Evolutionary conservation across 2,329 filamentous ascomycete genomes (phyloP).

Genomic region (Plectosphaerella cucumerina): DNA sequence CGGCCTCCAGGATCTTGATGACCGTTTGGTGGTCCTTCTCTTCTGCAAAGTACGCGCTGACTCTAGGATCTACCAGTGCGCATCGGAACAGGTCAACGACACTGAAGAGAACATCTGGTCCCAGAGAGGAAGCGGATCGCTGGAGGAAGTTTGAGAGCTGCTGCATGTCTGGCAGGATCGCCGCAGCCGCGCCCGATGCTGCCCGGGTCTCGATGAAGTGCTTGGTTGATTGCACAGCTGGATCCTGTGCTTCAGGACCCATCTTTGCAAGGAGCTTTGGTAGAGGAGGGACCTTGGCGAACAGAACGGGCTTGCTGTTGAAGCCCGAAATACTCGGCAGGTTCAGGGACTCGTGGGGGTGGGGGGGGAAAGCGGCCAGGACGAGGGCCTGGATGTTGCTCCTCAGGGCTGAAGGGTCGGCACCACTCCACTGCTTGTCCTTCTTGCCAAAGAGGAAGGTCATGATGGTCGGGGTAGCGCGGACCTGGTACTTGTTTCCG

Average conservation of each 20-base stretch:
- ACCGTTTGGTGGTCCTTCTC: conserved; percentile 64
- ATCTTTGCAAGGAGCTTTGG: conserved; percentile 80
- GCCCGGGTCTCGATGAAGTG: conserved; percentile 65
- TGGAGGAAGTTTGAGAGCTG: conserved; percentile 60
- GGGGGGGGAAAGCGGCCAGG: conserved; percentile 69
- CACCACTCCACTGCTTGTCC: conserved; percentile 77
- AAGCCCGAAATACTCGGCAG: conserved; percentile 66
- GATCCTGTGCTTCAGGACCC: conserved; percentile 53
- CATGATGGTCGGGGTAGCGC: conserved; percentile 83
- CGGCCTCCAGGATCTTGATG: conserved; percentile 53
- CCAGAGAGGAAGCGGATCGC: conserved; percentile 49
- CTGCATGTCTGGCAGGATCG: conserved; percentile 66
- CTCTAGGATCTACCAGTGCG: conserved; percentile 69
- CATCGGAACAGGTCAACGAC: conserved; percentile 82
- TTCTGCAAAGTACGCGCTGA: conserved; percentile 80
- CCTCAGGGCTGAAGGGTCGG: conserved; percentile 62
- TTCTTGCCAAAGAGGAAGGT: conserved; percentile 75
- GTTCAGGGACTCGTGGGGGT: conserved; percentile 68
- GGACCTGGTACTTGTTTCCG: conserved; percentile 61
- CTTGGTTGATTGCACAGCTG: conserved; percentile 60
- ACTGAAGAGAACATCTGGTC: conserved; percentile 67
- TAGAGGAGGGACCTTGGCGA: conserved; percentile 74
- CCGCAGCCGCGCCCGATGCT: conserved; percentile 55
- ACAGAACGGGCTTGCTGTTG: conserved; percentile 64
- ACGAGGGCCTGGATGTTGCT: conserved; percentile 71